Conservation (phyloP, 495 filamentous ascomycete species). For the Rostrohypoxylon terebratum region DNA sequence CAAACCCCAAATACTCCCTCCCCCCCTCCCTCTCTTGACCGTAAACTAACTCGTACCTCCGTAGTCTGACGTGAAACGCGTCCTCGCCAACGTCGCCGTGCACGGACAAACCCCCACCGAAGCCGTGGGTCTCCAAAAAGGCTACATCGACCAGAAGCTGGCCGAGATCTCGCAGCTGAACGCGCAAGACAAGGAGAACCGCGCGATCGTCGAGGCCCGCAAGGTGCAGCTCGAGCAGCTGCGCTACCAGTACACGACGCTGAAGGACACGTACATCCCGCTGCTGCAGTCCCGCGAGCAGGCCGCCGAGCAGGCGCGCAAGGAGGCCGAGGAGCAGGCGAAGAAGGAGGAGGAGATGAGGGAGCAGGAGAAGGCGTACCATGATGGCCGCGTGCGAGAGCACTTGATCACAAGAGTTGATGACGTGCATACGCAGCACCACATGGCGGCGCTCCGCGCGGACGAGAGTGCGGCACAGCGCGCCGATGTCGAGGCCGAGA, state of each 20-base stretch:
- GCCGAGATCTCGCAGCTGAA: background rate
- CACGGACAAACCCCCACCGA: background rate
- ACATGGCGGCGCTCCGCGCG: background rate
- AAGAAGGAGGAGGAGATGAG: background rate
- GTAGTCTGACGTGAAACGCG: slow-evolving; percentile 7
- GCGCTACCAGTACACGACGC: background rate
- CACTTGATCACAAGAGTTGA: slow-evolving; percentile 1
- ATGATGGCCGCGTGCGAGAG: slow-evolving; percentile 16
- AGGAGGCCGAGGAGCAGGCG: background rate
- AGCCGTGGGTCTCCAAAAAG: background rate
- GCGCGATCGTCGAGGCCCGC: background rate
- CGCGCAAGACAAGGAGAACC: background rate
- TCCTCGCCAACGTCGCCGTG: background rate
- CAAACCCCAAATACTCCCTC: background rate
- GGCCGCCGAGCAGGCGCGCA: background rate
- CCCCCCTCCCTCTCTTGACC: too few relatives aligned
- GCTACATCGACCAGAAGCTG: background rate
- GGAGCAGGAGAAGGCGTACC: background rate
- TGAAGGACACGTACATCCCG: slow-evolving; percentile 9
- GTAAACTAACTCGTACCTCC: slow-evolving; percentile 6
- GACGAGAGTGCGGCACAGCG: background rate
- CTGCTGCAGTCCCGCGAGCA: background rate
- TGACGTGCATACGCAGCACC: background rate
- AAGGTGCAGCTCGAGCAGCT: background rate
- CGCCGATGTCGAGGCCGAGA: background rate